Evolutionary conservation across 1,284 basidiomycete species (phyloP).

Genomic region (Fistulinella cinereoalba): DNA sequence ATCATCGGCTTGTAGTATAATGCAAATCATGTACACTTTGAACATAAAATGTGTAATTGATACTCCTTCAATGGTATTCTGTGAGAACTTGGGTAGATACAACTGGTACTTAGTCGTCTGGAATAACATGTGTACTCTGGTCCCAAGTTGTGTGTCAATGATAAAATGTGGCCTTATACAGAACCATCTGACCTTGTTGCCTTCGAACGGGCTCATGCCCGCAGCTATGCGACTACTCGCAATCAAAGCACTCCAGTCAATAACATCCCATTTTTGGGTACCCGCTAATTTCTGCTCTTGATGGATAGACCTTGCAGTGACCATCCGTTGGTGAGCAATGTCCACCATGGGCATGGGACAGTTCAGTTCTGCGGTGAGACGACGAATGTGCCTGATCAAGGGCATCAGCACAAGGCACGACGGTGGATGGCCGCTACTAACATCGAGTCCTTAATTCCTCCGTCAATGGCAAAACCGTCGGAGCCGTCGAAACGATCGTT

Average conservation of each 20-base stretch:
- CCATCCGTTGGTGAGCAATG: conserved; percentile 72
- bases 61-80: too few relatives aligned
- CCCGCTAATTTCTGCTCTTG: conserved; percentile 45
- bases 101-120: conserved; percentile 21
- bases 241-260: conserved; percentile 74
- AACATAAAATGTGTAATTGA: too few relatives aligned
- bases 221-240: conserved; percentile 68
- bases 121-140: conserved; percentile 22
- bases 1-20: too few relatives aligned
- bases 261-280: conserved; percentile 44
- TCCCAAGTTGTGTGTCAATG: not conserved
- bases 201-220: conserved; percentile 63
- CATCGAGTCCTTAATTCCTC: conserved; percentile 81
- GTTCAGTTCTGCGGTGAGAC: conserved; percentile 59
- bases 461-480: conserved; percentile 82
- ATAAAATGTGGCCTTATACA: not conserved
- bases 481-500: conserved; percentile 74
- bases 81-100: too few relatives aligned
- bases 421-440: conserved; percentile 7
- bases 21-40: too few relatives aligned
- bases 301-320: conserved; percentile 74
- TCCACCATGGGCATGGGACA: conserved; percentile 82
- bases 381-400: conserved; percentile 54
- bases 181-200: conserved; percentile 34
- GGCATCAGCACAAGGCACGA: conserved; percentile 6